phyloP scores from a whole-genome alignment of 2,329 filamentous ascomycete species.

The Neonectria sp. region DNA sequence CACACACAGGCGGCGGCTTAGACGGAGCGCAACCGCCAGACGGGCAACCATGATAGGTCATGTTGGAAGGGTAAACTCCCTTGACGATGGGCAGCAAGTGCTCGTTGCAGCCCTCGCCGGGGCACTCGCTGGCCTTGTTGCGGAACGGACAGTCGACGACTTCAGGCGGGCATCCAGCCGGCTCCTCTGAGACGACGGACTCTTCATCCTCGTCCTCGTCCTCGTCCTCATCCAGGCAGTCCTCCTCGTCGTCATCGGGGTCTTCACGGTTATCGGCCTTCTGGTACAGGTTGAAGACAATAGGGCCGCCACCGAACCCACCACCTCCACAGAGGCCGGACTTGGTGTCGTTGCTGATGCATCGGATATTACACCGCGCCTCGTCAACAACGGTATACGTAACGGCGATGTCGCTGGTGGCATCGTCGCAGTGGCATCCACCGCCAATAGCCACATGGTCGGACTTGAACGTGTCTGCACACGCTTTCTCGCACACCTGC shows the following conservation, averaged over 20 bases:
- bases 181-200: too few relatives aligned
- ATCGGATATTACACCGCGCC: slow-evolving; percentile 37
- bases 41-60: too few relatives aligned
- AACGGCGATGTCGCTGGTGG: slow-evolving; percentile 8
- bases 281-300: too few relatives aligned
- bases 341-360: slow-evolving; percentile 29
- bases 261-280: too few relatives aligned
- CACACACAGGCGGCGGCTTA: too few relatives aligned
- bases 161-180: too few relatives aligned
- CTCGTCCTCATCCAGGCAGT: not conserved
- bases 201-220: not conserved
- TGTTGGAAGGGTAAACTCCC: too few relatives aligned
- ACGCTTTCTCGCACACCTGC: slow-evolving; percentile 41
- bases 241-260: not conserved
- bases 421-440: slow-evolving; percentile 44
- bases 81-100: too few relatives aligned
- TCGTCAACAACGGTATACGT: slow-evolving; percentile 37
- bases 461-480: slow-evolving; percentile 23
- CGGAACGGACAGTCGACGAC: too few relatives aligned
- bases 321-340: slow-evolving; percentile 47
- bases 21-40: too few relatives aligned
- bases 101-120: too few relatives aligned
- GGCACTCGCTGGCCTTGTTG: too few relatives aligned
- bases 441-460: slow-evolving; percentile 43
- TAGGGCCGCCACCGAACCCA: slow-evolving; percentile 2